Evolutionary conservation across 164 flowering plant species (phyloP), one percentile per base, ranked within the genome.

Genomic region (Chloranthus sessilifolius): DNA sequence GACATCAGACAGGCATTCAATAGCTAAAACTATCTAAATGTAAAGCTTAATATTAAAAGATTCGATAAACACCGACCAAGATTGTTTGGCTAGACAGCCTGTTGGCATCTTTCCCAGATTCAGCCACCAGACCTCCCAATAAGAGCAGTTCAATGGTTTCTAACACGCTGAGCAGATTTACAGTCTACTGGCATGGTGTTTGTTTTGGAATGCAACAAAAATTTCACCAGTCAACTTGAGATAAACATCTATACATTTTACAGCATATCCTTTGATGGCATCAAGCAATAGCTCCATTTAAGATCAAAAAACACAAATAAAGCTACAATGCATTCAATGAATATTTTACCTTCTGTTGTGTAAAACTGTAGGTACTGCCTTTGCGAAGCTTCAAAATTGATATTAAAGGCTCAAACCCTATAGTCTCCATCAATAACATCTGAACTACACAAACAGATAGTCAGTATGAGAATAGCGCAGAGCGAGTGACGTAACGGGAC

Each of bases 301-400:
- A 50, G 27, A 30, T 36, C 1, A 42, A n/a, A 27, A 24, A 2
- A 30, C 38, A 29, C 37, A 44, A 12, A 33, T 21, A 28, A 55
- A 44, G 19, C 8, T n/a, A 40, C 3, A 52, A 53, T 53, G 53
- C 42, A 19, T 47, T 15, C 25, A n/a, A 23, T 3, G 45, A 59
- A 52, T 56, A 67, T 20, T 53, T 29, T 72, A 94, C 99, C 97
- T 94, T 94, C 66, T 94, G 97, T 59, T 89, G 89, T 34, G 95
- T 88, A 65, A 94, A 94, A 48, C 68, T 87, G 58, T 78, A 88
- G 37, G 78, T 61, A 56, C 68, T 74, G 43, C 95, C 95, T 33
- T 58, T 50, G 16, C 95, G 75, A 15, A 84, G 83, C 81, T 76
- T 86, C 67, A 94, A 55, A 59, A 84, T 76, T 59, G 99, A 84